These are phyloP conservation scores for Penicillium verrucosum DNA, from an alignment of 2,329 filamentous ascomycete genomes.

Conservation along the genomic window DNA sequence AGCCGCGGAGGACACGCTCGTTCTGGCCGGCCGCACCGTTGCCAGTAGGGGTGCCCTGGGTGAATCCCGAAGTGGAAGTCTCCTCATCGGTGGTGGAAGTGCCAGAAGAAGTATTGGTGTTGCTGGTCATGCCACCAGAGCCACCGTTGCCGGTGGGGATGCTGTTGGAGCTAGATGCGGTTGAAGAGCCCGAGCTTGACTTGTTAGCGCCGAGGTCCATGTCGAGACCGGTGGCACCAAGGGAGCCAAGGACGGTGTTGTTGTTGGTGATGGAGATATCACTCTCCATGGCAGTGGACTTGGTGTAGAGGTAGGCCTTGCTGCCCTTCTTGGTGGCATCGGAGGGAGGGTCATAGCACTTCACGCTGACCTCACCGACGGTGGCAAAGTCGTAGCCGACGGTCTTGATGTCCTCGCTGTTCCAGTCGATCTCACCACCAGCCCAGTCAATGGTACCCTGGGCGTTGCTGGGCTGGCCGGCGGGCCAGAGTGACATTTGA, in stretches of 20 bases:
- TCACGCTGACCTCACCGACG: constrained; percentile 71
- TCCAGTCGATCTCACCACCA: constrained; percentile 86
- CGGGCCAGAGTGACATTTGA: constrained; percentile 94
- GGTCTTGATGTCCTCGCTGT: constrained; percentile 71
- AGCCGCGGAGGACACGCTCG: constrained; percentile 44
- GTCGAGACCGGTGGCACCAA: constrained; percentile 76
- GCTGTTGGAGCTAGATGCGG: constrained; percentile 22
- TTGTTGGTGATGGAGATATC: constrained; percentile 74
- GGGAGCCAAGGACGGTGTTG: constrained; percentile 70
- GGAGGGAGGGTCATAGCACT: constrained; percentile 82
- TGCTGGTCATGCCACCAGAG: constrained; percentile 25
- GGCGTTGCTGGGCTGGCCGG: constrained; percentile 73
- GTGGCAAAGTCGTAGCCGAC: constrained; percentile 86
- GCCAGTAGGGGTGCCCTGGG: constrained; percentile 25
- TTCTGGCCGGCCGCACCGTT: constrained; percentile 34
- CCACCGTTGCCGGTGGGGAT: constrained; percentile 36
- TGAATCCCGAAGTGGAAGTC: constrained; percentile 30
- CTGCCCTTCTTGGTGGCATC: constrained; percentile 59
- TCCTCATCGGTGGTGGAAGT: constrained; percentile 13
- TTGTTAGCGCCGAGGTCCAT: constrained; percentile 45
- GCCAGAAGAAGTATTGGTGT: constrained; percentile 1
- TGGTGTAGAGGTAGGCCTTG: constrained; percentile 72
- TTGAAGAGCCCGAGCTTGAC: constrained; percentile 4
- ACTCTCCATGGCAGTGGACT: constrained; percentile 64
- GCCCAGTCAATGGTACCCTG: constrained; percentile 88